These are phyloP conservation scores for Tuber umbilicatum DNA, from an alignment of 495 filamentous ascomycete species.

Conservation along the genomic window DNA sequence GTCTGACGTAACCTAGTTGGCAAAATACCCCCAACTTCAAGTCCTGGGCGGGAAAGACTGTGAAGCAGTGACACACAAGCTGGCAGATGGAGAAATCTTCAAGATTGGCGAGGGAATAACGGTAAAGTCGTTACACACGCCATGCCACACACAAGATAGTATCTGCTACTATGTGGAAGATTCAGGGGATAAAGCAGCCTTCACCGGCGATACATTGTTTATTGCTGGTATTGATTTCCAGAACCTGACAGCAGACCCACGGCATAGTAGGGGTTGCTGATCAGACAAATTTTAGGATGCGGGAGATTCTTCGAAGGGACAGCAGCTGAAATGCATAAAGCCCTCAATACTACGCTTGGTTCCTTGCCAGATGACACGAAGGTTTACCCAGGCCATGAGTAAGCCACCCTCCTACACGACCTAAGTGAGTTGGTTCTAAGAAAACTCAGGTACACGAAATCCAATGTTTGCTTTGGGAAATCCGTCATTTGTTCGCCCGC, in stretches of 20 bases:
- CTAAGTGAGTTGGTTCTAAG: conserved; percentile 55
- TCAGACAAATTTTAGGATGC: conserved; percentile 55
- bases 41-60: conserved; percentile 88
- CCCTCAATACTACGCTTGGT: conserved; percentile 77
- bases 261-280: not conserved
- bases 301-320: conserved; percentile 97
- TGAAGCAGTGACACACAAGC: conserved; percentile 66
- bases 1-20: conserved; percentile 50
- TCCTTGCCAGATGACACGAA: conserved; percentile 82
- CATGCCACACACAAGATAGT: conserved; percentile 96
- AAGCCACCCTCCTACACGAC: not conserved
- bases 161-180: conserved; percentile 91
- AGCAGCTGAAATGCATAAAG: conserved; percentile 82
- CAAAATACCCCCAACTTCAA: conserved; percentile 57
- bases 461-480: conserved; percentile 79
- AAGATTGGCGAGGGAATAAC: conserved; percentile 72
- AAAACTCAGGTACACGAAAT: conserved; percentile 84
- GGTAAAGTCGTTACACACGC: conserved; percentile 86
- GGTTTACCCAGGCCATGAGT: conserved; percentile 56
- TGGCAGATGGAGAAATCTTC: conserved; percentile 68
- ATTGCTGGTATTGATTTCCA: conserved; percentile 62
- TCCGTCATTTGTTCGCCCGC: conserved; percentile 66
- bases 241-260: not conserved
- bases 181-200: conserved; percentile 70
- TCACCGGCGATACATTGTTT: conserved; percentile 94